A percentile compares a stretch with the other conserved stretches of the same genome.
Conservation (phyloP, 257 asterid species). For the Cordia subcordata region DNA sequence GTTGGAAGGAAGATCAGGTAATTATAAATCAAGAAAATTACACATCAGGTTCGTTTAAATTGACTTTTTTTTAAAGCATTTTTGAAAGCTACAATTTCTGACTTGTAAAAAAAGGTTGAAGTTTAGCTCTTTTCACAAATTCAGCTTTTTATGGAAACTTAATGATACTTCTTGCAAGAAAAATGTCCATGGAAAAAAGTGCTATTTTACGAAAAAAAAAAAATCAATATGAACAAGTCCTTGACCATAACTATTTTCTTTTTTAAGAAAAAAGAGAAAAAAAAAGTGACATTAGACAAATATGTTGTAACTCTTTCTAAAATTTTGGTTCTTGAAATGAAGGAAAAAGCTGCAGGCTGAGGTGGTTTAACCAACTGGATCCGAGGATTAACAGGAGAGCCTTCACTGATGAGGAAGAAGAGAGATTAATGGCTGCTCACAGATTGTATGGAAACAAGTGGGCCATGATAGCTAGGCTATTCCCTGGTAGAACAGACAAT, state of each 20-base stretch:
- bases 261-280: too few relatives aligned
- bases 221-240: too few relatives aligned
- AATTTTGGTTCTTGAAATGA: background rate
- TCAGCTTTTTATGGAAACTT: too few relatives aligned
- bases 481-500: slow-evolving; percentile 91
- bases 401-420: slow-evolving; percentile 83
- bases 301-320: background rate
- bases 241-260: background rate
- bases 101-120: too few relatives aligned
- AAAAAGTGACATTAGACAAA: background rate
- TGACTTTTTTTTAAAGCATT: too few relatives aligned
- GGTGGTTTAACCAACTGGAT: slow-evolving; percentile 94
- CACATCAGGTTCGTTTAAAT: too few relatives aligned
- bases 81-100: too few relatives aligned
- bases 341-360: slow-evolving; percentile 84
- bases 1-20: slow-evolving; percentile 81
- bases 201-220: too few relatives aligned
- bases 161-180: too few relatives aligned
- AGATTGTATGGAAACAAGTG: slow-evolving; percentile 83
- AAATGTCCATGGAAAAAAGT: too few relatives aligned
- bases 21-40: too few relatives aligned
- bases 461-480: slow-evolving; percentile 88
- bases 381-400: slow-evolving; percentile 81
- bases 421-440: slow-evolving; percentile 87
- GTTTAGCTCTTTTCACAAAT: too few relatives aligned